These are phyloP conservation scores for Sordaria brevicollis DNA, from an alignment of 495 filamentous ascomycete genomes.

Conservation along the genomic window DNA sequence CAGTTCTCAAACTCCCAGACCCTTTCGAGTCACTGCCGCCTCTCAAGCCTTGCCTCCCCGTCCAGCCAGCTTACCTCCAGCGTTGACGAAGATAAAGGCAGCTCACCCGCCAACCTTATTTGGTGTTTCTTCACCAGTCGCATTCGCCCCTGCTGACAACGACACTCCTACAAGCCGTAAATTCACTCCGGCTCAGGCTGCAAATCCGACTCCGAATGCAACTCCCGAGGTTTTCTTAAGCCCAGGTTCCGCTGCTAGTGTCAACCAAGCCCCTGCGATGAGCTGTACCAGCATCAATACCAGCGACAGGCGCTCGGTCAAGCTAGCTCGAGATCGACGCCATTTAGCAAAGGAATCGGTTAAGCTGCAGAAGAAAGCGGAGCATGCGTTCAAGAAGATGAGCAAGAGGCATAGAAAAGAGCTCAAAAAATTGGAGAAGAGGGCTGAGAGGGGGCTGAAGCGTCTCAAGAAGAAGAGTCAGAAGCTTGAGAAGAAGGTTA, in stretches of 20 bases:
- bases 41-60: no score
- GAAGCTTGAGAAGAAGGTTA: background rate
- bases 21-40: no score
- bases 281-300: background rate
- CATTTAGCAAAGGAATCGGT: background rate
- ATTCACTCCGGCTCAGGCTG: no score
- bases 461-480: background rate
- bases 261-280: background rate
- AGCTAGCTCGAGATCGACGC: background rate
- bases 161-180: no score
- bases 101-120: no score
- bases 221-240: background rate
- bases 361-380: background rate
- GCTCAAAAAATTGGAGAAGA: background rate
- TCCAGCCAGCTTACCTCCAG: no score
- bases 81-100: no score
- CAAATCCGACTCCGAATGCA: no score
- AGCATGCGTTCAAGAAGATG: background rate
- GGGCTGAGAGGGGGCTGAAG: background rate
- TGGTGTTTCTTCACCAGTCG: no score
- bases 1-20: no score
- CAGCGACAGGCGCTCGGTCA: background rate
- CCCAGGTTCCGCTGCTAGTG: background rate
- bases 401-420: background rate
- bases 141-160: no score